A percentile compares a stretch with the other conserved stretches of the same genome.
Evolutionary conservation across 2,329 filamentous ascomycete species (phyloP).

Genomic region (Xylaria sp.): DNA sequence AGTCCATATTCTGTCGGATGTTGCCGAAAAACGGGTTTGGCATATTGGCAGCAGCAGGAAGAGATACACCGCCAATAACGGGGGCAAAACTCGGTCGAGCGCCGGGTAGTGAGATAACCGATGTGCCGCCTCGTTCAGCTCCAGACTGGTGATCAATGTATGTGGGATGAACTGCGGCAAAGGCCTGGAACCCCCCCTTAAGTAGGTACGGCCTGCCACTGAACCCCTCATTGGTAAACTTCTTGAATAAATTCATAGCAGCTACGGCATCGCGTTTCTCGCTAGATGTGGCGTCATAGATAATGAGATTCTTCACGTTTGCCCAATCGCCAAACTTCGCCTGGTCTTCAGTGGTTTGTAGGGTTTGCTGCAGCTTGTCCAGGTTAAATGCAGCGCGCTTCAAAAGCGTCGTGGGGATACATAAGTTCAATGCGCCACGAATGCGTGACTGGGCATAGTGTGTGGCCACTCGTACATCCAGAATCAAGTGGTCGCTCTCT

Average conservation of each 20-base stretch:
- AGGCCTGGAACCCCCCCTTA: conserved; percentile 73
- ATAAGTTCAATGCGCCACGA: conserved; percentile 78
- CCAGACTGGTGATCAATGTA: conserved; percentile 53
- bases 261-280: conserved; percentile 75
- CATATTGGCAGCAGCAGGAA: conserved; percentile 64
- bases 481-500: conserved; percentile 53
- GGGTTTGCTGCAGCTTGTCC: conserved; percentile 80
- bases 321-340: conserved; percentile 72
- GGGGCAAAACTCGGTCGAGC: conserved; percentile 52
- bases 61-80: conserved; percentile 82
- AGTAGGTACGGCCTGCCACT: conserved; percentile 68
- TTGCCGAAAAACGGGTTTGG: conserved; percentile 92
- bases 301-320: conserved; percentile 68
- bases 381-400: conserved; percentile 89
- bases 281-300: conserved; percentile 75
- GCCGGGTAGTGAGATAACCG: conserved; percentile 41
- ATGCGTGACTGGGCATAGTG: conserved; percentile 74
- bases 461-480: conserved; percentile 83
- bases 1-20: conserved; percentile 93
- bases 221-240: conserved; percentile 84
- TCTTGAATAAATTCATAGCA: conserved; percentile 84
- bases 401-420: conserved; percentile 88
- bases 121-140: conserved; percentile 47
- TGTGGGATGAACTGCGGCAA: conserved; percentile 61
- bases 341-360: conserved; percentile 66